Evolutionary conservation across 495 filamentous ascomycete species (phyloP).

Genomic region (Elasticomyces elasticus): DNA sequence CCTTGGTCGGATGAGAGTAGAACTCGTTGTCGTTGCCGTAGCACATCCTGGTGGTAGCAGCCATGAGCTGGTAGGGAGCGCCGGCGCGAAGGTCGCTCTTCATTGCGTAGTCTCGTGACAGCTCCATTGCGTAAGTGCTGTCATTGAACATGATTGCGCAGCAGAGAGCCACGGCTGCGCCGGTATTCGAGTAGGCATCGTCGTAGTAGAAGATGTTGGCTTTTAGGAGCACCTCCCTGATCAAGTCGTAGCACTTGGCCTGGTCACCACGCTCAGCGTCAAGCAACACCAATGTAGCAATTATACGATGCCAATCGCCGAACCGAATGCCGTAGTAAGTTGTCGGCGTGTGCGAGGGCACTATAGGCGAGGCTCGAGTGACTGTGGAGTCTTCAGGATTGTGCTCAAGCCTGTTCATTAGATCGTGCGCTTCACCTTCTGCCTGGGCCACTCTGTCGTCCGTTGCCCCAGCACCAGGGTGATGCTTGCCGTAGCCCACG

Average conservation of each 20-base stretch:
- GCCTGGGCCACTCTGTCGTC: slow-evolving; percentile 44
- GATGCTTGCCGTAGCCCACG: slow-evolving; percentile 45
- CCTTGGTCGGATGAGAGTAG: slow-evolving; percentile 57
- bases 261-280: slow-evolving; percentile 50
- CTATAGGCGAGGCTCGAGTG: too few species aligned
- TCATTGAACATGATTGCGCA: slow-evolving; percentile 75
- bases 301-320: slow-evolving; percentile 78
- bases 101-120: slow-evolving; percentile 69
- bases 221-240: slow-evolving; percentile 56
- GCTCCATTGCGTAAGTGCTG: slow-evolving; percentile 56
- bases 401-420: background rate
- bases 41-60: slow-evolving; percentile 56
- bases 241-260: slow-evolving; percentile 63
- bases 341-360: slow-evolving; percentile 37
- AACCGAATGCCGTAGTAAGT: slow-evolving; percentile 73
- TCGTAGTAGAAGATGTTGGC: slow-evolving; percentile 70
- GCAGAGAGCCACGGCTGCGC: slow-evolving; percentile 48
- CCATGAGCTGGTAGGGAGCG: slow-evolving; percentile 74
- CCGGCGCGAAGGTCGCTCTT: slow-evolving; percentile 73
- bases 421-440: background rate
- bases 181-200: slow-evolving; percentile 56
- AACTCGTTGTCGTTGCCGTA: slow-evolving; percentile 41
- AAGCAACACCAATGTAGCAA: slow-evolving; percentile 70
- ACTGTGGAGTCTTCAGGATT: background rate
- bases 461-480: slow-evolving; percentile 33